A percentile compares a stretch with the other conserved stretches of the same genome.
Evolutionary conservation across 2,329 filamentous ascomycete species (phyloP).

Genomic region (Colletotrichum spinosum): DNA sequence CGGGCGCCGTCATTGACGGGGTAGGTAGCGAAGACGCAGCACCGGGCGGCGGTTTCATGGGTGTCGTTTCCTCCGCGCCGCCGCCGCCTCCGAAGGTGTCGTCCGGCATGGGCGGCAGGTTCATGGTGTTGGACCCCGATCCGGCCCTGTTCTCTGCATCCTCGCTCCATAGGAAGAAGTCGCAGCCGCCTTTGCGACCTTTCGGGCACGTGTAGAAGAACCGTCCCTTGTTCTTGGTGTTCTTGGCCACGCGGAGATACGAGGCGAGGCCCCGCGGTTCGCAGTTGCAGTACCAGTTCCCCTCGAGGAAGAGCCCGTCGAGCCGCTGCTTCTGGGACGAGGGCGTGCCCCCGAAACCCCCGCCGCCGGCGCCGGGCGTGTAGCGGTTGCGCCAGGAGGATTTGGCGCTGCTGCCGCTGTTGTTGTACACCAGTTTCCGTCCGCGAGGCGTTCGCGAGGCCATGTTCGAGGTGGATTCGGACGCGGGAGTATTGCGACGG

Average conservation of each 20-base stretch:
- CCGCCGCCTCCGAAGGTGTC: background rate
- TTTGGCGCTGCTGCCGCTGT: slow-evolving; percentile 2
- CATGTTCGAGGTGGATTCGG: slow-evolving; percentile 7
- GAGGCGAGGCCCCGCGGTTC: slow-evolving; percentile 52
- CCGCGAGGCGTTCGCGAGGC: slow-evolving; percentile 23
- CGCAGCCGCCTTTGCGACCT: slow-evolving; percentile 52
- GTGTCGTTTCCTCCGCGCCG: background rate
- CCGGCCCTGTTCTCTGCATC: slow-evolving; percentile 43
- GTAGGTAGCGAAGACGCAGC: slow-evolving; percentile 29
- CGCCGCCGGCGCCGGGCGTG: background rate
- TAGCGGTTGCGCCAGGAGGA: background rate
- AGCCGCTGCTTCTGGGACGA: slow-evolving; percentile 46
- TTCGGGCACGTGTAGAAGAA: slow-evolving; percentile 55
- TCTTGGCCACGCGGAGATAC: slow-evolving; percentile 51
- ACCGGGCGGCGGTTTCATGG: background rate
- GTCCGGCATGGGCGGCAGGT: slow-evolving; percentile 29
- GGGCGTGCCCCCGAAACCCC: slow-evolving; percentile 3
- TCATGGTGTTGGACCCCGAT: slow-evolving; percentile 15
- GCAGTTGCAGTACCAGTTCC: slow-evolving; percentile 57
- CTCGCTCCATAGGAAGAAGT: slow-evolving; percentile 60
- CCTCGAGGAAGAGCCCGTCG: slow-evolving; percentile 48
- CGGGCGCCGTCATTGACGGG: slow-evolving; percentile 36
- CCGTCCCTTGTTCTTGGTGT: slow-evolving; percentile 52
- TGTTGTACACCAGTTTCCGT: slow-evolving; percentile 23
- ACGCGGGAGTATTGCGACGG: background rate